phyloP scores from a whole-genome alignment of 441 rosid genomes.

The Kokia cookei region DNA sequence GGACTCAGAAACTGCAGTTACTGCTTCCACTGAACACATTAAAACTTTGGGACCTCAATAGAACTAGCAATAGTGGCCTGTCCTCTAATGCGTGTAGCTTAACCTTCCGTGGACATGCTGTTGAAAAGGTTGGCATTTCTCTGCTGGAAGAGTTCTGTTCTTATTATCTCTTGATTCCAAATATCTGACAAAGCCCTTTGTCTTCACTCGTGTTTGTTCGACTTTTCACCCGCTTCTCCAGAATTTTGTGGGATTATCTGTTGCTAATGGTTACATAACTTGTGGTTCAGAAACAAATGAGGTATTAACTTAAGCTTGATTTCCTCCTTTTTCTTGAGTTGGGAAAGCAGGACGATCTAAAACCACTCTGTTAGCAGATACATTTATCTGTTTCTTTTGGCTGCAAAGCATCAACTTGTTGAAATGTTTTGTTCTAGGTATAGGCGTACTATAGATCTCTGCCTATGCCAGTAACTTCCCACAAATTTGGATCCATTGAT shows the following conservation, averaged over 20 bases:
- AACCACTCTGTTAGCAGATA: not conserved
- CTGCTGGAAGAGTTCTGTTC: not conserved
- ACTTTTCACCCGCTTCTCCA: conserved; percentile 28
- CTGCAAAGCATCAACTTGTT: not conserved
- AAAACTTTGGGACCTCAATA: conserved; percentile 91
- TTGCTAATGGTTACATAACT: conserved; percentile 74
- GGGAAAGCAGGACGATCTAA: not conserved
- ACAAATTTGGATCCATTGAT: conserved; percentile 82
- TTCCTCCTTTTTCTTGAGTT: not conserved
- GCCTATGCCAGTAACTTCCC: conserved; percentile 85
- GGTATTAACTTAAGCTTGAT: conserved; percentile 41
- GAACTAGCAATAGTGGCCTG: conserved; percentile 47
- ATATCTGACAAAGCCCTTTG: not conserved
- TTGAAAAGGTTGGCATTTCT: conserved; percentile 61
- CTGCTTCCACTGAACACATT: conserved; percentile 96
- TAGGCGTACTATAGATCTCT: conserved; percentile 72
- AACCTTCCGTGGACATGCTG: conserved; percentile 80
- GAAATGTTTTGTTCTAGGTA: conserved; percentile 40
- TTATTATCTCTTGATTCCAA: not conserved
- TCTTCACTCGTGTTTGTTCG: conserved; percentile 5
- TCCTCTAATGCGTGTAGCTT: conserved; percentile 68
- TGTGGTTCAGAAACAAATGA: conserved; percentile 98
- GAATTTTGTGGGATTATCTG: conserved; percentile 91
- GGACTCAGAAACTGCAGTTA: conserved; percentile 74
- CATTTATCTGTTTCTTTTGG: conserved; percentile 7